These are phyloP conservation scores for Eruca vesicaria DNA, from an alignment of 441 rosid genomes.

Conservation along the genomic window DNA sequence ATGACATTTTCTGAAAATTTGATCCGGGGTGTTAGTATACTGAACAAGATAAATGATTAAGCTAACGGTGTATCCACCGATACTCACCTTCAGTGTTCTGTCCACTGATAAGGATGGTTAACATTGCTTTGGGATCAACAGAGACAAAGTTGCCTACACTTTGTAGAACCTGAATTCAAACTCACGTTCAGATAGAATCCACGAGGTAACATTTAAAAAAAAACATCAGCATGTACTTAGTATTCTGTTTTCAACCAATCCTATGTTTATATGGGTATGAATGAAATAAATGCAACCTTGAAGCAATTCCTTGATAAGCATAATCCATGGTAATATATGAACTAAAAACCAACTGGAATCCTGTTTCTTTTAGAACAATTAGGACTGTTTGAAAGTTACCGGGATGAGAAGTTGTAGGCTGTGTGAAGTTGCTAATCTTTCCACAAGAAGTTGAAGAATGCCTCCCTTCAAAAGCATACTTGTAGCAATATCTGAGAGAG, in stretches of 20 bases:
- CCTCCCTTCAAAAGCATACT: conserved; percentile 68
- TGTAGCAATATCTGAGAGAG: conserved; percentile 85
- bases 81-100: conserved; percentile 68
- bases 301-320: not conserved
- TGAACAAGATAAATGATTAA: conserved; percentile 6
- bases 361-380: not conserved
- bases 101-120: conserved; percentile 60
- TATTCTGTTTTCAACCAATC: not conserved
- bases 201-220: not conserved
- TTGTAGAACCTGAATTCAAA: conserved; percentile 62
- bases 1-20: conserved; percentile 58
- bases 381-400: conserved; percentile 42
- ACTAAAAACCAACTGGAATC: not conserved
- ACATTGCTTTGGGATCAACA: conserved; percentile 72
- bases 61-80: conserved; percentile 14
- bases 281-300: not conserved
- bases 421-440: conserved; percentile 74
- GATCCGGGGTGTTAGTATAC: conserved; percentile 22
- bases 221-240: not conserved
- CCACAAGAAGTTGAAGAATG: conserved; percentile 70
- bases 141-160: conserved; percentile 92
- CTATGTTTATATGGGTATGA: not conserved
- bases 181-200: conserved; percentile 11
- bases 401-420: conserved; percentile 89
- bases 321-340: not conserved